phyloP scores from a whole-genome alignment of 352 stramenopile species.

The Paralagenidium karlingii region DNA sequence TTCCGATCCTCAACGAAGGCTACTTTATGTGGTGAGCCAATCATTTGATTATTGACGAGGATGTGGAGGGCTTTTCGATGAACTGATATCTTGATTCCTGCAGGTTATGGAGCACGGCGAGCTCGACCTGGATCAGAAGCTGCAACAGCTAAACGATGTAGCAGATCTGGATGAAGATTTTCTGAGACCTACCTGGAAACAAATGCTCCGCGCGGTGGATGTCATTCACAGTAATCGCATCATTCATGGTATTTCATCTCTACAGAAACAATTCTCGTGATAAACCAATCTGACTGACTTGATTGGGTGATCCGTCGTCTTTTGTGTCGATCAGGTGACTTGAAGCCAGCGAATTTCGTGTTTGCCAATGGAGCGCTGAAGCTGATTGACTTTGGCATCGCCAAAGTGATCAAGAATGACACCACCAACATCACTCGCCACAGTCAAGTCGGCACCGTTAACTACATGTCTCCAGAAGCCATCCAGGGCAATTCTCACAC shows the following conservation, averaged over 20 bases:
- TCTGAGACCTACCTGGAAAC: constrained; percentile 95
- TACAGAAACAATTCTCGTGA: neutral
- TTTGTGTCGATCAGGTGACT: constrained; percentile 43
- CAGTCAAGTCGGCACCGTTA: constrained; percentile 92
- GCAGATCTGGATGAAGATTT: constrained; percentile 93
- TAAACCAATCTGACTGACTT: neutral
- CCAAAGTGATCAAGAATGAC: constrained; percentile 95
- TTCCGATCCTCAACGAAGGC: constrained; percentile 73
- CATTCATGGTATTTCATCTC: constrained; percentile 59
- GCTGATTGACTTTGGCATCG: constrained; percentile 98
- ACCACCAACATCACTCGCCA: constrained; percentile 96
- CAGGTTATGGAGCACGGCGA: constrained; percentile 97
- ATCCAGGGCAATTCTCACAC: constrained; percentile 65
- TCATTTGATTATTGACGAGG: neutral
- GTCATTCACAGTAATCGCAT: constrained; percentile 95
- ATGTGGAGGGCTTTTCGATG: no score
- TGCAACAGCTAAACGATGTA: constrained; percentile 61
- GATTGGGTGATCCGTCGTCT: constrained; percentile 6
- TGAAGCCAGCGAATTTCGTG: constrained; percentile 96
- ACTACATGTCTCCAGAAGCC: constrained; percentile 96
- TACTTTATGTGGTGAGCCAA: constrained; percentile 51
- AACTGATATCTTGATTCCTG: neutral
- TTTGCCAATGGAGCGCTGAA: constrained; percentile 94
- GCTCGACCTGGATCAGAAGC: constrained; percentile 92
- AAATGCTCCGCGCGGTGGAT: constrained; percentile 97